Percentiles rank a stretch among this genome's conserved stretches.
Evolutionary conservation across 768 basidiomycete species (phyloP).

Genomic region (Russula earlei): DNA sequence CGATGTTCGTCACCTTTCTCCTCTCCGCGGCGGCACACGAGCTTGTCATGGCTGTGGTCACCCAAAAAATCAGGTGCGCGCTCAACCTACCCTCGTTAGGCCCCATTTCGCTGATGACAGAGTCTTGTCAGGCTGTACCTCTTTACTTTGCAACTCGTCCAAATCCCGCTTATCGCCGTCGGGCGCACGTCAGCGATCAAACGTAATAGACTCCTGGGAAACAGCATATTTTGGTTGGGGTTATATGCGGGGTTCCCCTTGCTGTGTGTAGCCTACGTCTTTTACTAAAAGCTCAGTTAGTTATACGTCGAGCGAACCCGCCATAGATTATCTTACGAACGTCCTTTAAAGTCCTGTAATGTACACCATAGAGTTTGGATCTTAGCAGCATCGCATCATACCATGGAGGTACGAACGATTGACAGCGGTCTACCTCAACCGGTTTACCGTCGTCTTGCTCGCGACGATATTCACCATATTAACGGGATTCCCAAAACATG

Average conservation of each 20-base stretch:
- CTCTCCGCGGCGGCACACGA: slow-evolving; percentile 88
- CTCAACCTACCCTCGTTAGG: not conserved
- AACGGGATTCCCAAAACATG: not conserved
- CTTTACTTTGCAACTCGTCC: slow-evolving; percentile 67
- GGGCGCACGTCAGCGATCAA: slow-evolving; percentile 71
- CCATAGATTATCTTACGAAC: not conserved
- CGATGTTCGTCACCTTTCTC: slow-evolving; percentile 89
- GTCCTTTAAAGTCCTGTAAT: not conserved
- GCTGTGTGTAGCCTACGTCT: slow-evolving; percentile 69
- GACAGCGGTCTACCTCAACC: too few species aligned
- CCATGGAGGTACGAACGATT: too few species aligned
- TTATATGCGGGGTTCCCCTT: slow-evolving; percentile 89
- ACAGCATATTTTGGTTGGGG: slow-evolving; percentile 89
- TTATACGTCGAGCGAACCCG: not conserved
- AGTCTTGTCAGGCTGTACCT: slow-evolving; percentile 59
- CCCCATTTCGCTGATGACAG: not conserved
- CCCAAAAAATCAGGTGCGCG: slow-evolving; percentile 79
- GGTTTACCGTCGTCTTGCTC: not conserved
- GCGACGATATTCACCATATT: too few species aligned
- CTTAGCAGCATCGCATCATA: too few species aligned
- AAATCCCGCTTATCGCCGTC: slow-evolving; percentile 83
- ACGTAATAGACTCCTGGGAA: slow-evolving; percentile 72
- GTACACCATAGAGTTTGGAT: not conserved
- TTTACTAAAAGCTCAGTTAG: slow-evolving; percentile 31
- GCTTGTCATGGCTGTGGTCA: slow-evolving; percentile 93